phyloP scores from a whole-genome alignment of 2,329 filamentous ascomycete species.

The Hymenoscyphus scutula region DNA sequence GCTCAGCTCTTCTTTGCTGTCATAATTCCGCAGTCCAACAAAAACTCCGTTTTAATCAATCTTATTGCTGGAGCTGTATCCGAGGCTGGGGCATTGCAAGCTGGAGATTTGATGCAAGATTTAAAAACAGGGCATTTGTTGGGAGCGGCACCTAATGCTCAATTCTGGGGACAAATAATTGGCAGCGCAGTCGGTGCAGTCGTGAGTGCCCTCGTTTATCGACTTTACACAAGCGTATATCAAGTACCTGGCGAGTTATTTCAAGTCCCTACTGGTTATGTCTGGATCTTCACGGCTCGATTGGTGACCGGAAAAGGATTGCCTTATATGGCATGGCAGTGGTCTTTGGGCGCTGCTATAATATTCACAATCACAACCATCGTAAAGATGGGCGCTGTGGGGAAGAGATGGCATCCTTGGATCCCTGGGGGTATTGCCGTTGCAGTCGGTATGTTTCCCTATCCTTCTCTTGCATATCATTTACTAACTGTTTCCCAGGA shows the following conservation, averaged over 20 bases:
- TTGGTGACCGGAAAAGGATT: slow-evolving; percentile 89
- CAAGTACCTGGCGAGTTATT: slow-evolving; percentile 85
- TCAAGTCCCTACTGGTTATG: slow-evolving; percentile 89
- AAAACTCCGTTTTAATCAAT: slow-evolving; percentile 91
- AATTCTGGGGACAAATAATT: slow-evolving; percentile 96
- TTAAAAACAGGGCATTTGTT: slow-evolving; percentile 93
- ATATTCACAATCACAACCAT: slow-evolving; percentile 72
- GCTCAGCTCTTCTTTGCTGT: slow-evolving; percentile 94
- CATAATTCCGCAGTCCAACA: slow-evolving; percentile 75
- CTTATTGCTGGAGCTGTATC: slow-evolving; percentile 88
- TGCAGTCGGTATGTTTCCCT: slow-evolving; percentile 66
- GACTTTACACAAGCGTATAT: slow-evolving; percentile 87
- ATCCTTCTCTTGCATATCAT: slow-evolving; percentile 4
- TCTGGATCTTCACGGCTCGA: slow-evolving; percentile 96
- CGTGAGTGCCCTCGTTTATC: slow-evolving; percentile 82
- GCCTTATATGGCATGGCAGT: slow-evolving; percentile 78
- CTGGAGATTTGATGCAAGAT: slow-evolving; percentile 95
- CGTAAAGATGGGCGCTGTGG: slow-evolving; percentile 56
- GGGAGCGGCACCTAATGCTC: slow-evolving; percentile 86
- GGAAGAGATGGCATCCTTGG: slow-evolving; percentile 66
- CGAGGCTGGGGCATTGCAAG: slow-evolving; percentile 83
- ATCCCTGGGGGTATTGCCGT: slow-evolving; percentile 94
- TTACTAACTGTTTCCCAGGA: slow-evolving; percentile 45
- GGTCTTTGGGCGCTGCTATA: slow-evolving; percentile 69
- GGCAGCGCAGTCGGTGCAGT: slow-evolving; percentile 84